Conservation (phyloP, 2,329 filamentous ascomycete species). For the Magnaporthiopsis incrustans region DNA sequence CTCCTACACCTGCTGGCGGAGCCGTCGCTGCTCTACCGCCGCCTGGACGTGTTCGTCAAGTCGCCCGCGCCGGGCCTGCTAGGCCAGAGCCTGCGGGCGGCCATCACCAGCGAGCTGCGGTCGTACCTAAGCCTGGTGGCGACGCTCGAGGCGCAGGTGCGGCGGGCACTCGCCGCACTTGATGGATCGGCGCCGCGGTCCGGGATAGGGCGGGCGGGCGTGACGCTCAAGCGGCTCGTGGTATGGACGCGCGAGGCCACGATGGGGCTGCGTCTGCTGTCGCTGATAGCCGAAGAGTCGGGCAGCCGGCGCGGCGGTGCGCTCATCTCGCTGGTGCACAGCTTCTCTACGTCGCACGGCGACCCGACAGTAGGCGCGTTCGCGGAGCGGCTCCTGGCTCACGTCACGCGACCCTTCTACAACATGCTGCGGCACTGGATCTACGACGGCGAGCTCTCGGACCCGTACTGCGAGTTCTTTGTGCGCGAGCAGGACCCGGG, state of each 20-base stretch:
- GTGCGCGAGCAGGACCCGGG: conserved; percentile 70
- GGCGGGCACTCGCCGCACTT: conserved; percentile 69
- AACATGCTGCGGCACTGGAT: conserved; percentile 96
- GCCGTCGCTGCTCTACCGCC: conserved; percentile 83
- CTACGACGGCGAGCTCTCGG: conserved; percentile 95
- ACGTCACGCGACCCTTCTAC: conserved; percentile 92
- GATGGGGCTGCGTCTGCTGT: conserved; percentile 89
- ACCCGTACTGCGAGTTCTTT: conserved; percentile 93
- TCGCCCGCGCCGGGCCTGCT: conserved; percentile 76
- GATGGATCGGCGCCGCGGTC: conserved; percentile 58
- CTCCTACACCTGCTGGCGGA: conserved; percentile 86
- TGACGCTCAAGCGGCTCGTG: conserved; percentile 90
- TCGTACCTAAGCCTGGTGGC: conserved; percentile 88
- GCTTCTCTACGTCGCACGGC: conserved; percentile 86
- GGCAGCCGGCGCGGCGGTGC: conserved; percentile 78
- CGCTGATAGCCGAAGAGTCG: conserved; percentile 86
- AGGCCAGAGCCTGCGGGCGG: conserved; percentile 82
- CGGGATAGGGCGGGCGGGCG: conserved; percentile 75
- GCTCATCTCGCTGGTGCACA: conserved; percentile 87
- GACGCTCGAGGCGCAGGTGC: conserved; percentile 85
- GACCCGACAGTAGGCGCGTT: conserved; percentile 92
- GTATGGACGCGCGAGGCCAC: conserved; percentile 97
- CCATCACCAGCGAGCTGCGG: conserved; percentile 74
- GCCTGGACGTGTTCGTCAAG: conserved; percentile 73
- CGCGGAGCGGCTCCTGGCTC: conserved; percentile 77